These are phyloP conservation scores for Daldinia grandis DNA, from an alignment of 495 filamentous ascomycete species.

Conservation along the genomic window DNA sequence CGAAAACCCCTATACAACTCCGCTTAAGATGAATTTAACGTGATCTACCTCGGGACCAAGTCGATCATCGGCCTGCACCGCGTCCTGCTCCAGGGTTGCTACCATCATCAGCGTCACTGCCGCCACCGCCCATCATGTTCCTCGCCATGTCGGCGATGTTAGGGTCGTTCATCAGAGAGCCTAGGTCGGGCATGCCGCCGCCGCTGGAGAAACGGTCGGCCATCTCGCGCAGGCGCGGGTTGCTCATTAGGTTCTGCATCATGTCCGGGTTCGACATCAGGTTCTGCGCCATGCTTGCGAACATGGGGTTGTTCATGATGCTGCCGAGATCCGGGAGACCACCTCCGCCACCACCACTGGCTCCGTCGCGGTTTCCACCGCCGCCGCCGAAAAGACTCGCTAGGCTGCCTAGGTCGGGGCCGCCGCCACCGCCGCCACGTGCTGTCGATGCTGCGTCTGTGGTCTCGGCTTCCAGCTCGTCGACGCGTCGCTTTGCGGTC, in stretches of 20 bases:
- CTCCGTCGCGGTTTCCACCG: conserved; percentile 61
- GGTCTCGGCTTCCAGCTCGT: conserved; percentile 68
- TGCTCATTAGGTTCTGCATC: conserved; percentile 90
- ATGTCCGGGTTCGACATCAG: conserved; percentile 94
- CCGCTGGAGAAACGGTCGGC: conserved; percentile 70
- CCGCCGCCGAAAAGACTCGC: conserved; percentile 76
- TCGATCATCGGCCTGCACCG: conserved; percentile 32
- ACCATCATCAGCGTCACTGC: conserved; percentile 53
- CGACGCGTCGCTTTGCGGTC: conserved; percentile 84
- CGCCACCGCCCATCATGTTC: conserved; percentile 79
- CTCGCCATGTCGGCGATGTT: conserved; percentile 89
- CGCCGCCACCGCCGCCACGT: conserved; percentile 61
- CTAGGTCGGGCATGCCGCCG: conserved; percentile 83
- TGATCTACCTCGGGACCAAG: not conserved
- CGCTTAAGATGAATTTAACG: not conserved
- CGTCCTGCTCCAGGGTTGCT: conserved; percentile 32
- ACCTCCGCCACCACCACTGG: conserved; percentile 68
- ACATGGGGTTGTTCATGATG: conserved; percentile 98
- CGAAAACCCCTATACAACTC: not conserved
- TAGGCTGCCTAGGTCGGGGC: conserved; percentile 76
- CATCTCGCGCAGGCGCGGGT: conserved; percentile 88
- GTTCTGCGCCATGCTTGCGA: conserved; percentile 93
- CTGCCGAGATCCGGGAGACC: conserved; percentile 85
- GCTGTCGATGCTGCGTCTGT: conserved; percentile 41
- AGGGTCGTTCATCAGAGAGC: conserved; percentile 86